Evolutionary conservation across 2,329 filamentous ascomycete species (phyloP), one percentile per base, ranked within the genome.

Genomic region (Harringtonia aguacate): DNA sequence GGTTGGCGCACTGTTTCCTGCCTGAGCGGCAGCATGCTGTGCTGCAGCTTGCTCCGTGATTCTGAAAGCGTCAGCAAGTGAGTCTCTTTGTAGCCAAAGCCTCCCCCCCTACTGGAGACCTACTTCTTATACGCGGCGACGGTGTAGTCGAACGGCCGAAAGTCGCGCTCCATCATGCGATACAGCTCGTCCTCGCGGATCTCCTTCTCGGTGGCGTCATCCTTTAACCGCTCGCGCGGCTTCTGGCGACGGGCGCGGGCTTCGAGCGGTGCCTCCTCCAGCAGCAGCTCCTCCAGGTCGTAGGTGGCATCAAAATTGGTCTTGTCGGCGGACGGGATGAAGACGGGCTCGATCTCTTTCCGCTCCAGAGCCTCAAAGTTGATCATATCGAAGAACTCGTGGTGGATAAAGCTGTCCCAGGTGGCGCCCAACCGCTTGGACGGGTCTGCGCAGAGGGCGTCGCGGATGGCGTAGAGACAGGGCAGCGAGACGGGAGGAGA

Each of bases 261-360:
- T 63, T 98, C 92, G 6, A 98, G 67, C 1, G 92, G 92, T 13
- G 92, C 92, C 60, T 98, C 92, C 62, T 98, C 92, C 36, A 98
- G 65, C 2, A 98, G 66, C 18, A 98, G 64, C 61, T 98, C 92
- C 59, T 98, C 92, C 41, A 98, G 67, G 61, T 98, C 92, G 59
- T 98, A 97, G 1, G 92, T 98, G 5, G 92, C 92, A 62, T 98
- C 92, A 53, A 98, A 98, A 61, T 98, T 98, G 4, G 92, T 97
- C 73, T 98, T 98, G 39, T 97, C 92, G 45, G 87, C 89, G 0
- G 90, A 95, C 0, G 92, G 92, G 18, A 84, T 77, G 60, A 98
- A 98, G 4, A 97, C 79, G 0, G 92, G 92, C 53, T 89, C 82
- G 36, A 97, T 81, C 57, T 88, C 80, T 60, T 95, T 97, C 50